Percentiles rank a stretch among this genome's conserved stretches.
Conservation (phyloP, 495 filamentous ascomycete species). For the Penicillium coffeae region DNA sequence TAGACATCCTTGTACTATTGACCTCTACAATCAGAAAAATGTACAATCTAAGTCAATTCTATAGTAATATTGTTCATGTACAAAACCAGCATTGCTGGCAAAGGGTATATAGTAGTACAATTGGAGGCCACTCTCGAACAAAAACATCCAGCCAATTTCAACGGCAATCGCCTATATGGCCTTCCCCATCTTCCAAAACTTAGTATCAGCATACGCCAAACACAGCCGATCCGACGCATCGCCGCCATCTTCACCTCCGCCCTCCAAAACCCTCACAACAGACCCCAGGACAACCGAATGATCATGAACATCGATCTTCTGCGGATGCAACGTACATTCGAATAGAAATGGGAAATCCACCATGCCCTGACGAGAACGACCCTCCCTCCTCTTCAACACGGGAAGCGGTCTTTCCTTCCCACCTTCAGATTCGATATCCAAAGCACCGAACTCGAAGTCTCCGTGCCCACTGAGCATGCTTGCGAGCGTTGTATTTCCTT, state of each 20-base stretch:
- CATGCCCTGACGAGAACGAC: background rate
- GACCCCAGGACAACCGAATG: conserved; percentile 42
- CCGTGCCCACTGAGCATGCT: conserved; percentile 28
- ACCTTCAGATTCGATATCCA: conserved; percentile 1
- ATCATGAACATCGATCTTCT: conserved; percentile 39
- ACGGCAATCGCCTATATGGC: conserved; percentile 19
- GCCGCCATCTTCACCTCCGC: conserved; percentile 7
- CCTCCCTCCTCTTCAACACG: conserved; percentile 23
- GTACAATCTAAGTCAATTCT: conserved; percentile 7
- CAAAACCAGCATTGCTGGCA: background rate
- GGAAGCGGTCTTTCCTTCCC: conserved; percentile 22
- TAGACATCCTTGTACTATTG: no score
- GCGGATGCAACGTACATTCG: conserved; percentile 35
- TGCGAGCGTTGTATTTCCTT: conserved; percentile 32
- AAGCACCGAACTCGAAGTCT: conserved; percentile 34
- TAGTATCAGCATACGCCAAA: conserved; percentile 44
- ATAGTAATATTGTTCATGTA: background rate
- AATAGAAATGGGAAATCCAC: conserved; percentile 39
- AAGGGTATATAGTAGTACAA: background rate
- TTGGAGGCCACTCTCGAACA: background rate
- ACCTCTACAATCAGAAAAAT: no score
- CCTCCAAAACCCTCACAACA: conserved; percentile 24
- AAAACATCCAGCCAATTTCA: background rate
- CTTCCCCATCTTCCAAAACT: conserved; percentile 43
- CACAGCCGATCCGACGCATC: conserved; percentile 25